Base-by-base conservation (phyloP, 2,329 filamentous ascomycete species). In the Ramularia collo-cygni region DNA sequence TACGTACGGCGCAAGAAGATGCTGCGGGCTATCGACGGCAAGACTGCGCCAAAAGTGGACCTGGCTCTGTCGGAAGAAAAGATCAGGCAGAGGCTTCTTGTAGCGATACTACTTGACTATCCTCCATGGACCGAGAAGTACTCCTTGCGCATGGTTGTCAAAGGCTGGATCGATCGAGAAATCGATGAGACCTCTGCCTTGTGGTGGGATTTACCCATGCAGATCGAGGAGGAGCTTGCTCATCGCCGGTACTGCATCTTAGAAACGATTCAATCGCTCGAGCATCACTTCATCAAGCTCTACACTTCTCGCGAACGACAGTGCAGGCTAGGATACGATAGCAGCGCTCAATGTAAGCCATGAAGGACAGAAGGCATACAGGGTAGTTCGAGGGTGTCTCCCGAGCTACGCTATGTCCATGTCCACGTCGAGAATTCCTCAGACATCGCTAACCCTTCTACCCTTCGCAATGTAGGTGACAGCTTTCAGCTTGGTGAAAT, bases 401-500 rank as follows among this genome's bases (percentile, higher is more conserved):
- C 17, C 13, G n/a, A 14, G 29, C n/a, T 31, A 15, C 26, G 26
- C 13, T 13, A 5, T 10, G 26, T 28, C 26, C 13, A 10, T 10
- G 26, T 28, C 26, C 13, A 13, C 26, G 13, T 28, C 26, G 26
- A 28, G 10, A 5, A 10, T 28, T 10, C 26, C 26, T 28, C 10
- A 28, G 26, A 14, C 17, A 15, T 9, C 12, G 29, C 29, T 31
- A 16, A 31, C 29, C n/a, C 29, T 16, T 31, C 8, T 16, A 10
- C 29, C 14, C 29, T 31, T 31, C 29, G 29, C n/a, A 15, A 4
- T 31, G 10, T 8, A 31, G 29, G 27, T 59, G 84, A 89, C 63
- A 80, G 78, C 2, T 89, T 83, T 55, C 84, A 89, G 61, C 73
- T 89, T 1, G 84, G 83, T 15, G 82, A 88, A 62, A 85, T 85